Percentiles rank a stretch among this genome's conserved stretches.
Evolutionary conservation across 306 rosid species (phyloP).

Genomic region (Boehmeria nivea): DNA sequence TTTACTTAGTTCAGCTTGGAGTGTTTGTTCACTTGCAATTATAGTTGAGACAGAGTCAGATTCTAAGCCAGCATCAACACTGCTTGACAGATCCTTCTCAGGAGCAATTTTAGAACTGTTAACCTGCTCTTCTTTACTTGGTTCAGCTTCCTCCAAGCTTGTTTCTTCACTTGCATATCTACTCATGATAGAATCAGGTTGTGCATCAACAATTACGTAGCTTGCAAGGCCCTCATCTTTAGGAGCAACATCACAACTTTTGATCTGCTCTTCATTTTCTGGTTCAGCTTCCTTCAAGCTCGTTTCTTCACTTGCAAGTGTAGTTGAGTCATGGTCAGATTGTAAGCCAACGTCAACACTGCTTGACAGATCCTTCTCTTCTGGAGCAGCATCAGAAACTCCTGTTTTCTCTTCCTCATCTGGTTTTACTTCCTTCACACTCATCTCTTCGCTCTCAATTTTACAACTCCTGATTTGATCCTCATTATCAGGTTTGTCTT

Average conservation of each 20-base stretch:
- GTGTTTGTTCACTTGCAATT: conserved; percentile 7
- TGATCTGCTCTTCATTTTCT: conserved; percentile 6
- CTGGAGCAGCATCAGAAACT: not conserved
- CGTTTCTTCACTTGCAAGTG: conserved; percentile 13
- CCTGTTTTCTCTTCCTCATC: conserved; percentile 6
- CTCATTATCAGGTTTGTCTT: conserved; percentile 4
- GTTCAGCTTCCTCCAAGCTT: too few species aligned
- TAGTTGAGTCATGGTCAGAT: not conserved
- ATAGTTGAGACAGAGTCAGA: not conserved
- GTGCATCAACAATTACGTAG: too few species aligned
- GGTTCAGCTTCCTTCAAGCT: conserved; percentile 14
- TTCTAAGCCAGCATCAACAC: not conserved
- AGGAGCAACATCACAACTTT: conserved; percentile 6
- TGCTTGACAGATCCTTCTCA: not conserved
- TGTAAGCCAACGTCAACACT: too few species aligned
- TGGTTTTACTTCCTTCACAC: conserved; percentile 21
- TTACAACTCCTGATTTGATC: not conserved
- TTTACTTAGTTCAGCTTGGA: conserved; percentile 13
- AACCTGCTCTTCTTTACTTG: too few species aligned
- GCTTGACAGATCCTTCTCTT: conserved; percentile 3
- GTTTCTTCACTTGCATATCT: too few species aligned
- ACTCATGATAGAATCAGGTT: too few species aligned
- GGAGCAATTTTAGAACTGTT: too few species aligned
- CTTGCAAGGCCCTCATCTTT: conserved; percentile 2
- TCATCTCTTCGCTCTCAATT: conserved; percentile 17